phyloP scores from a whole-genome alignment of 2,329 filamentous ascomycete species.

The Phaeomoniella chlamydospora region DNA sequence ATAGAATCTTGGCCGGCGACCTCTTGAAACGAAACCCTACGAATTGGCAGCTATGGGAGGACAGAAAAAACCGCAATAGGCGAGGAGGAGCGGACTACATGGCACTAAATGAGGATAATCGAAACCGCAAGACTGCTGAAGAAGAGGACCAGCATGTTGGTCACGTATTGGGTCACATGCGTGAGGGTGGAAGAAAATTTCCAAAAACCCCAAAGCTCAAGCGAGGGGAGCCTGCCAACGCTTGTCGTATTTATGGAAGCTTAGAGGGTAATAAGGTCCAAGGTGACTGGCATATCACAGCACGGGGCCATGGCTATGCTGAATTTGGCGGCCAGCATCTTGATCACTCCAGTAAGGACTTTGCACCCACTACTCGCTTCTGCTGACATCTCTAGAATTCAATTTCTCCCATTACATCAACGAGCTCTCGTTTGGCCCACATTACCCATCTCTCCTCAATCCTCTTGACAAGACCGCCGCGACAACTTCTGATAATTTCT shows the following conservation, averaged over 20 bases:
- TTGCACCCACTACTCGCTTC: too few species aligned
- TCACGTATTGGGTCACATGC: slow-evolving; percentile 68
- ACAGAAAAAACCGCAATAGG: slow-evolving; percentile 39
- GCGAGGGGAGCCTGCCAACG: slow-evolving; percentile 44
- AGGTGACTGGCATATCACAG: slow-evolving; percentile 96
- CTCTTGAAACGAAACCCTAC: slow-evolving; percentile 64
- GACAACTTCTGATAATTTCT: slow-evolving; percentile 60
- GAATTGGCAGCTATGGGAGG: slow-evolving; percentile 65
- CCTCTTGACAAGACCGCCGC: slow-evolving; percentile 87
- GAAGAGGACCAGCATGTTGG: slow-evolving; percentile 72
- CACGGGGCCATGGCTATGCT: slow-evolving; percentile 85
- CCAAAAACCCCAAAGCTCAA: slow-evolving; percentile 58
- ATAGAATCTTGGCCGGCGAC: slow-evolving; percentile 71
- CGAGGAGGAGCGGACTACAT: slow-evolving; percentile 44
- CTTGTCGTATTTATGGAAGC: slow-evolving; percentile 80
- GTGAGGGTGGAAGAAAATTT: slow-evolving; percentile 48
- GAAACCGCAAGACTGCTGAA: slow-evolving; percentile 28
- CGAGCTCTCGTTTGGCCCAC: slow-evolving; percentile 93
- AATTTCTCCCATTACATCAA: slow-evolving; percentile 97
- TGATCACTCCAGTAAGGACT: slow-evolving; percentile 64
- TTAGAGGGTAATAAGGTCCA: slow-evolving; percentile 93
- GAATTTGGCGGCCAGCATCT: slow-evolving; percentile 58
- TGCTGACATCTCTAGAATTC: slow-evolving; percentile 46
- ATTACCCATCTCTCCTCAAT: slow-evolving; percentile 85
- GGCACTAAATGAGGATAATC: slow-evolving; percentile 48